Conservation (phyloP, 1,284 basidiomycete genomes). For the Inonotus obliquus region DNA sequence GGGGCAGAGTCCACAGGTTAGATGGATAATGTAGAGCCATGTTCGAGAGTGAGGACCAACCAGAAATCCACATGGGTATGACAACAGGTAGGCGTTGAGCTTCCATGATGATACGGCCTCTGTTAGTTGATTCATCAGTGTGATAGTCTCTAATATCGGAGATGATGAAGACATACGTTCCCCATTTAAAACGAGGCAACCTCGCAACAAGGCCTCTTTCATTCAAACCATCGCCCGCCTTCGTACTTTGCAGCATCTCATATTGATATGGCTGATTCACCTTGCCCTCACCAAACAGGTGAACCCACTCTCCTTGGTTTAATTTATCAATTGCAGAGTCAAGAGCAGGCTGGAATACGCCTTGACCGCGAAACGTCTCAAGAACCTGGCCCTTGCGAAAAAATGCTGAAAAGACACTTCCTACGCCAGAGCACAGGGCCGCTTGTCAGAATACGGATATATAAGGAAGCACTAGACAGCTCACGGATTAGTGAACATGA, state of each 20-base stretch:
- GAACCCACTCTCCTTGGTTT: conserved; percentile 86
- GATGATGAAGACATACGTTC: conserved; percentile 63
- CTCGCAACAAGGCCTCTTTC: conserved; percentile 31
- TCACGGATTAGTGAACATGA: conserved; percentile 93
- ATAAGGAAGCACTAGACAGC: conserved; percentile 26
- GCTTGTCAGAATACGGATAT: neutral
- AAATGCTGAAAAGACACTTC: conserved; percentile 73
- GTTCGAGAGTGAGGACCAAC: conserved; percentile 31
- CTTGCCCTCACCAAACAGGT: conserved; percentile 92
- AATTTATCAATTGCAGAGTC: conserved; percentile 79
- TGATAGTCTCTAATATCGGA: conserved; percentile 6
- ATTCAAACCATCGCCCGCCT: conserved; percentile 16
- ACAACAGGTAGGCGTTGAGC: conserved; percentile 68
- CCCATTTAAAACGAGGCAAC: conserved; percentile 93
- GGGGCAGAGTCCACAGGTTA: neutral
- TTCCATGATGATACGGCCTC: conserved; percentile 84
- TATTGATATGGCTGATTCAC: conserved; percentile 74
- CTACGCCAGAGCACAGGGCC: conserved; percentile 30
- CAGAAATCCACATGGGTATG: conserved; percentile 92
- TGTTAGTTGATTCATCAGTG: conserved; percentile 28
- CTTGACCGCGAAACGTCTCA: conserved; percentile 86
- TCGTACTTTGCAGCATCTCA: conserved; percentile 23
- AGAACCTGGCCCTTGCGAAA: conserved; percentile 91
- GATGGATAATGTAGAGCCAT: neutral
- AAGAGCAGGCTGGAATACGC: conserved; percentile 87